Evolutionary conservation across 2,329 filamentous ascomycete species (phyloP), one percentile per base, ranked within the genome.

Genomic region (Ceratocystis destructans): DNA sequence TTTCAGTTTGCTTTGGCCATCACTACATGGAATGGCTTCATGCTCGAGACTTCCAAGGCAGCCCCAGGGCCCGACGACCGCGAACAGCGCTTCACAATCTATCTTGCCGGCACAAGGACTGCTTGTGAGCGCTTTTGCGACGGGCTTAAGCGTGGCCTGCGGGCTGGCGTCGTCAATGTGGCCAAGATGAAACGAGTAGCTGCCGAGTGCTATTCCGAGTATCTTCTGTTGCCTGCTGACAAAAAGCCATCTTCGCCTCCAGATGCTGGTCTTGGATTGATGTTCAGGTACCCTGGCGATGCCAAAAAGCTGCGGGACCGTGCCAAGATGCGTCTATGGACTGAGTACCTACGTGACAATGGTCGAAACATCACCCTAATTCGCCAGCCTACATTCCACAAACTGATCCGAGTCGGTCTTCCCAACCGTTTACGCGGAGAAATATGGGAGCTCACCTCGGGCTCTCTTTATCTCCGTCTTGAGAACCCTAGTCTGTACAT

Each of bases 251-350:
- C 64, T 17, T 70, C 64, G 3, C 76, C 76, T 0, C 93, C 94
- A n/a, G 93, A 99, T 76, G 94, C 92, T 25, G 94, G 94, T 1
- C 79, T 99, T 45, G 94, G 94, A 45, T 89, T 95, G 83, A 70
- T 95, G 15, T 99, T 96, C 76, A 86, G 88, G 72, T 99, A 99
- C 73, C 94, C 94, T 1, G 94, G 94, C 66, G 95, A 99, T 77
- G 84, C 92, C 46, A 89, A 92, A 73, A 97, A 97, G 77, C 81
- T 97, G 68, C 84, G 94, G 71, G 94, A 99, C 75, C 83, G 91
- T 67, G 96, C 93, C 73, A 99, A 99, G 79, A 97, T 99, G 88
- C 83, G 94, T 59, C 78, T 99, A 50, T 99, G 94, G 94, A 90
- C 89, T 67, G 94, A 99, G 76, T 99, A 99, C 75, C 80, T 99